Conservation (phyloP, 805 yeast genomes). For the Dipodascopsis tothii region DNA sequence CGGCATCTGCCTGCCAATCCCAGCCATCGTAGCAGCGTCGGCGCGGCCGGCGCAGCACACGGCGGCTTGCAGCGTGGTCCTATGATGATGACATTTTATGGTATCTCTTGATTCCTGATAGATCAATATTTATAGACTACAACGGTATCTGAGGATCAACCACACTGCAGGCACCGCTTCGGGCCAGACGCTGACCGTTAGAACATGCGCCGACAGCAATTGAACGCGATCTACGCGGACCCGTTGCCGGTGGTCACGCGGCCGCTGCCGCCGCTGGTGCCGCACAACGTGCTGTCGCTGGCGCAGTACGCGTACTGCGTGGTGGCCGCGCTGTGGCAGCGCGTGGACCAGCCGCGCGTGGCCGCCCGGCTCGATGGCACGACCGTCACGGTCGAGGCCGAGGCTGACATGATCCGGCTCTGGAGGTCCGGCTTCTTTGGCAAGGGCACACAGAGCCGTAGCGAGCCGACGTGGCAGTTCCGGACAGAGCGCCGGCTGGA, state of each 20-base stretch:
- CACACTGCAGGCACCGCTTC: not conserved
- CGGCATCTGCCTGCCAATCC: no score
- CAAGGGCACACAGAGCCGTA: conserved; percentile 78
- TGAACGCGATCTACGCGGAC: conserved; percentile 34
- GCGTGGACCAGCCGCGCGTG: conserved; percentile 18
- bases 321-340: conserved; percentile 9
- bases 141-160: conserved; percentile 77
- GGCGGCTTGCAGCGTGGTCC: no score
- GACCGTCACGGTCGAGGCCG: conserved; percentile 33
- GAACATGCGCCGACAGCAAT: conserved; percentile 22
- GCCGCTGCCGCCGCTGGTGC: conserved; percentile 46
- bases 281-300: conserved; percentile 67
- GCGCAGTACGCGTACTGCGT: conserved; percentile 35
- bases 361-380: conserved; percentile 22
- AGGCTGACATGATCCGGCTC: conserved; percentile 44
- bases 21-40: no score
- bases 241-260: conserved; percentile 49
- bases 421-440: conserved; percentile 93
- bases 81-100: no score
- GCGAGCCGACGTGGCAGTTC: conserved; percentile 86
- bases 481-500: conserved; percentile 51
- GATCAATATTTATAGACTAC: no score
- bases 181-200: conserved; percentile 9
- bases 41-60: no score
- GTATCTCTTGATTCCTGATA: no score